These are phyloP conservation scores for Nymphaea thermarum DNA, from an alignment of 164 flowering plant genomes.

Conservation along the genomic window DNA sequence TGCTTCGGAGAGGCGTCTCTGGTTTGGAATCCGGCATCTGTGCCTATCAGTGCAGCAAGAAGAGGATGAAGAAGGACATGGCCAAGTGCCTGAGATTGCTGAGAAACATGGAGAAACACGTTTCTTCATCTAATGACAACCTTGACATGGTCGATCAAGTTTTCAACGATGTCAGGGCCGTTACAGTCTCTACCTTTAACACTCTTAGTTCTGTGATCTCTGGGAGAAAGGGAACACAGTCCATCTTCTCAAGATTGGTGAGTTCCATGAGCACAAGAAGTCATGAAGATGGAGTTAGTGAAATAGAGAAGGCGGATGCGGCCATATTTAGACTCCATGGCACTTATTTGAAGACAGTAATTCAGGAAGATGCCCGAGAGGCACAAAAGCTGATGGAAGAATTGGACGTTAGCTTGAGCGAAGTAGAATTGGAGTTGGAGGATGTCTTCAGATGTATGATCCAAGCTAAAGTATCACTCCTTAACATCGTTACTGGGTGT, in stretches of 20 bases:
- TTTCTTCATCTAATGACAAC: background rate
- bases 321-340: slow-evolving; percentile 10
- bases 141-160: slow-evolving; percentile 11
- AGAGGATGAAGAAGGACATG: slow-evolving; percentile 21
- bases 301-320: slow-evolving; percentile 20
- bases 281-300: slow-evolving; percentile 13
- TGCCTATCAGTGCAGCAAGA: slow-evolving; percentile 17
- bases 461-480: slow-evolving; percentile 47
- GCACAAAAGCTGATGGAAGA: slow-evolving; percentile 32
- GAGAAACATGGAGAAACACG: slow-evolving; percentile 10
- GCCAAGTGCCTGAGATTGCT: slow-evolving; percentile 15
- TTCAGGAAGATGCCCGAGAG: slow-evolving; percentile 10
- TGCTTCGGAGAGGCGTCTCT: slow-evolving; percentile 23
- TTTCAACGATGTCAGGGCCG: slow-evolving; percentile 20
- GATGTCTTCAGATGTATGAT: slow-evolving; percentile 39
- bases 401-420: slow-evolving; percentile 31
- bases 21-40: slow-evolving; percentile 5
- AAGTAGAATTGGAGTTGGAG: slow-evolving; percentile 38
- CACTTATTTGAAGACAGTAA: slow-evolving; percentile 10
- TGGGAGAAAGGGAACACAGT: slow-evolving; percentile 16
- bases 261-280: slow-evolving; percentile 13
- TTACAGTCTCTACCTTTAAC: slow-evolving; percentile 20
- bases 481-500: background rate
- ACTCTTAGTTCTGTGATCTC: slow-evolving; percentile 23
- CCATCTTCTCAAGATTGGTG: slow-evolving; percentile 17